These are phyloP conservation scores for Daldinia childiae DNA, from an alignment of 495 filamentous ascomycete species.

Conservation along the genomic window DNA sequence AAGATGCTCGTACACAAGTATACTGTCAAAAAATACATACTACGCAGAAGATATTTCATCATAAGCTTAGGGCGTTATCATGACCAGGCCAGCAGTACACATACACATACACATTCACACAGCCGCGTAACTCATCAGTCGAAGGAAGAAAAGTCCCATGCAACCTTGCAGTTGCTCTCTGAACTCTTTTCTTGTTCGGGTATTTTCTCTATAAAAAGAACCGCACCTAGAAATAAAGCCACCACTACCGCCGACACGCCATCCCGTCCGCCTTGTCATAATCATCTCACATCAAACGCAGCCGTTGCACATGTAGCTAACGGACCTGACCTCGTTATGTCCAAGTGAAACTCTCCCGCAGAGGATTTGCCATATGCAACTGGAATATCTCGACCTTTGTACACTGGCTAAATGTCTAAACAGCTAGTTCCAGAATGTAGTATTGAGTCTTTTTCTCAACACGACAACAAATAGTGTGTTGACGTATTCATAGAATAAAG, in stretches of 20 bases:
- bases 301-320: background rate
- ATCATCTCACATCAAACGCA: slow-evolving; percentile 2
- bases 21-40: background rate
- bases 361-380: background rate
- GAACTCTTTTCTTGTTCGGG: slow-evolving; percentile 24
- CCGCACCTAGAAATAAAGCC: slow-evolving; percentile 22
- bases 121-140: background rate
- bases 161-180: slow-evolving; percentile 24
- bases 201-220: slow-evolving; percentile 40
- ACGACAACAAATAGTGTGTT: background rate
- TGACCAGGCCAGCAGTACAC: background rate
- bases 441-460: background rate
- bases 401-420: background rate
- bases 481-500: slow-evolving; percentile 1
- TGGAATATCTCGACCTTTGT: background rate
- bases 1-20: too few relatives aligned
- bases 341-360: background rate
- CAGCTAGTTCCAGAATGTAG: background rate
- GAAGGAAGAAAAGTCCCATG: slow-evolving; percentile 5
- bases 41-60: background rate
- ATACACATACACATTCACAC: slow-evolving; percentile 3
- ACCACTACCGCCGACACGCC: background rate
- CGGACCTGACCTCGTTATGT: slow-evolving; percentile 1
- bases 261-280: background rate
- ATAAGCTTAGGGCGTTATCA: background rate